Conservation (phyloP, 1,284 basidiomycete species). For the Pseudozyma sp. region DNA sequence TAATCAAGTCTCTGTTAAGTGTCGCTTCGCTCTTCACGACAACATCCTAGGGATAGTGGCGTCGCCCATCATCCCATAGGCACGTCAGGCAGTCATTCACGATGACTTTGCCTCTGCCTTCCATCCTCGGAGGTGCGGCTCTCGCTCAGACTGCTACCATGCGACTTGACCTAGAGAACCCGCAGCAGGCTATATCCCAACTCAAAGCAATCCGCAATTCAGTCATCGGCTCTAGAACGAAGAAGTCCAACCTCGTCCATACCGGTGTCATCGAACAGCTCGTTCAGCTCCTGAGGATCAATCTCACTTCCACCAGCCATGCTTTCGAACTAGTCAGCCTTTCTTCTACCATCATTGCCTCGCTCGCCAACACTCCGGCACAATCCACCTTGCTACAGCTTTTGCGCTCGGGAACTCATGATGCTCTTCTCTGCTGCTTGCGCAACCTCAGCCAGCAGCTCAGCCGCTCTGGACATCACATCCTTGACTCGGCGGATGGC, state of each 20-base stretch:
- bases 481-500: slow-evolving; percentile 13
- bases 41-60: background rate
- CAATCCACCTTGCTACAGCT: slow-evolving; percentile 45
- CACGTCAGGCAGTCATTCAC: background rate
- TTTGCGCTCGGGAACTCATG: slow-evolving; percentile 37
- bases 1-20: too few species aligned
- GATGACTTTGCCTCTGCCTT: slow-evolving; percentile 29
- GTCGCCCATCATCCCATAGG: background rate
- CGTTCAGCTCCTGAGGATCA: slow-evolving; percentile 39
- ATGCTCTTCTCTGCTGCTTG: slow-evolving; percentile 43
- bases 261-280: slow-evolving; percentile 42
- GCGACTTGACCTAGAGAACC: slow-evolving; percentile 37
- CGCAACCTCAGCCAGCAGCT: slow-evolving; percentile 28
- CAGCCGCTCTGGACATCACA: slow-evolving; percentile 15
- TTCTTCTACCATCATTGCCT: slow-evolving; percentile 46
- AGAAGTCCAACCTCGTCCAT: slow-evolving; percentile 48
- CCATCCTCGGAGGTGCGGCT: slow-evolving; percentile 8
- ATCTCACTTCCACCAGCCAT: slow-evolving; percentile 22
- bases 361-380: slow-evolving; percentile 48
- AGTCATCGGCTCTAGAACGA: slow-evolving; percentile 51
- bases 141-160: slow-evolving; percentile 6
- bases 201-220: slow-evolving; percentile 52
- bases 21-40: too few species aligned
- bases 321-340: slow-evolving; percentile 45
- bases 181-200: slow-evolving; percentile 32